phyloP scores from a whole-genome alignment of 2,329 filamentous ascomycete species.

The Phialophora macrospora region DNA sequence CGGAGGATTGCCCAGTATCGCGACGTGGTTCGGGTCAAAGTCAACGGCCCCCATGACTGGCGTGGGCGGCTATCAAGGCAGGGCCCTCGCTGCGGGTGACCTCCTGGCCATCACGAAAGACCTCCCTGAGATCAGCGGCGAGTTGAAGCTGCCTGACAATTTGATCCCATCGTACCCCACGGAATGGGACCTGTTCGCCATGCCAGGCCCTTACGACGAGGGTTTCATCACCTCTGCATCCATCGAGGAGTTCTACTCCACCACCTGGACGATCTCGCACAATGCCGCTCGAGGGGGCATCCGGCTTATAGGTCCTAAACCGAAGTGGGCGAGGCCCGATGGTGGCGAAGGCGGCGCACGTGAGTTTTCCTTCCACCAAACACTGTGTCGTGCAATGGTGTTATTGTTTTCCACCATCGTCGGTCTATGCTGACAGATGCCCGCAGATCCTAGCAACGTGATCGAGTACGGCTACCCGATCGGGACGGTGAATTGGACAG shows the following conservation, averaged over 20 bases:
- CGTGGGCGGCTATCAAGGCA: slow-evolving; percentile 65
- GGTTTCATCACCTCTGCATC: slow-evolving; percentile 59
- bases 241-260: slow-evolving; percentile 62
- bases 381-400: neutral
- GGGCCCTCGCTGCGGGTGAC: slow-evolving; percentile 61
- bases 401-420: neutral
- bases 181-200: slow-evolving; percentile 59
- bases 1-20: slow-evolving; percentile 60
- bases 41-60: slow-evolving; percentile 62
- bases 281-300: slow-evolving; percentile 66
- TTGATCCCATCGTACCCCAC: slow-evolving; percentile 57
- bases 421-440: neutral
- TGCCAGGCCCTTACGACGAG: slow-evolving; percentile 63
- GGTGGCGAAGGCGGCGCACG: slow-evolving; percentile 67
- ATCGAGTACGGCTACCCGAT: slow-evolving; percentile 66
- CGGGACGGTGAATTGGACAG: slow-evolving; percentile 65
- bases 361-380: neutral
- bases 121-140: slow-evolving; percentile 43
- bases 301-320: slow-evolving; percentile 62
- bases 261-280: slow-evolving; percentile 65
- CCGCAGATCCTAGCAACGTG: slow-evolving; percentile 59
- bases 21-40: slow-evolving; percentile 64
- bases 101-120: slow-evolving; percentile 54
- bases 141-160: slow-evolving; percentile 50
- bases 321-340: slow-evolving; percentile 62